Evolutionary conservation across 83 land plant species (phyloP), one percentile per base, ranked within the genome.

Genomic region (Isoetes engelmannii): DNA sequence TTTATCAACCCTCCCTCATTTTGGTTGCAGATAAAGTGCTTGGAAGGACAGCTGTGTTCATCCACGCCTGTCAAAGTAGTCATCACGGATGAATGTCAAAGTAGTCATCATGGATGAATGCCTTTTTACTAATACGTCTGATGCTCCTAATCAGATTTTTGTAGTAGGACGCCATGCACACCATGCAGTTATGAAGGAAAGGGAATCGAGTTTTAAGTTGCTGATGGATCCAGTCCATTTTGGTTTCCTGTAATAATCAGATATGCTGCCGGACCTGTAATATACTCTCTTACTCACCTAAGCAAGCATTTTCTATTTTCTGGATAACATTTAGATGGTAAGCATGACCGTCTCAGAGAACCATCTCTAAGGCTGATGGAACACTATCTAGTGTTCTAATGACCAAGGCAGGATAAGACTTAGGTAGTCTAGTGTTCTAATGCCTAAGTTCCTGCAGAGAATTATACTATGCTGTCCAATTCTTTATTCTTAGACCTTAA

Each of bases 41-140:
- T 76, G 4, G 59, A 44, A 4, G 18, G 56, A 47, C 5, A 51
- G 1, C 61, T 76, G 6, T 86, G 89, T 63, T 86, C 89, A 0
- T 72, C 73, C 4, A 69, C 63, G 1, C 80, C 86, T 4, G 86
- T 86, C 64, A 81, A 72, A 0, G 86, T 83, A 10, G 82, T 79
- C 41, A 76, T 83, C 37, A 81, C 89, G 12, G 89, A 86, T 61
- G 48, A 66, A 46, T 85, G 89, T 65, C 86, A 86, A 45, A 84
- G 82, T 44, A 61, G 85, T 15, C 47, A 62, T 51, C 55, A 12
- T 67, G 5, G 15, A 66, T 61, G 64, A 44, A 61, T 44, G 65
- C 65, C 41, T n/a, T 62, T 6, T 44, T 62, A 13, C 65, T 43
- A 37, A 37, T 62, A 47, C 65, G 62, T 37, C 20, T 7, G 3